Conservation (phyloP, 2,329 filamentous ascomycete genomes). For the Furcasterigmium furcatum region DNA sequence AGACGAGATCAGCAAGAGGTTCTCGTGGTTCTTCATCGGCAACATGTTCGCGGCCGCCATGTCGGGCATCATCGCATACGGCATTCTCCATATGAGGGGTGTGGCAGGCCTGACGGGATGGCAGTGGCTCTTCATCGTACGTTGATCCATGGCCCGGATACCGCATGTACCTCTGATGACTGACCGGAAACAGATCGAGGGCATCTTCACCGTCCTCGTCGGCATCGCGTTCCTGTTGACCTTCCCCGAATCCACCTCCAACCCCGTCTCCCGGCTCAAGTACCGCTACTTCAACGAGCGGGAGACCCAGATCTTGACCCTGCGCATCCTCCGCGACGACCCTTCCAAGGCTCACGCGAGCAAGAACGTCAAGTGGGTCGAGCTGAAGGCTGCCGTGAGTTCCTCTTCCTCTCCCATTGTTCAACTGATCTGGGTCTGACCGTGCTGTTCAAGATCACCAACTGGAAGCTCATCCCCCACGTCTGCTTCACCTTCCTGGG, state of each 20-base stretch:
- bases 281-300: conserved; percentile 26
- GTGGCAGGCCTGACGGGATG: conserved; percentile 22
- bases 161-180: too few relatives aligned
- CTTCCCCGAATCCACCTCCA: conserved; percentile 22
- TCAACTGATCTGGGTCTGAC: not conserved
- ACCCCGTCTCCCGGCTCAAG: conserved; percentile 23
- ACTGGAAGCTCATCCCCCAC: conserved; percentile 31
- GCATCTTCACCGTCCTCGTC: conserved; percentile 29
- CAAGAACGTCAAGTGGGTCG: conserved; percentile 23
- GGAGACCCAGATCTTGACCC: conserved; percentile 27
- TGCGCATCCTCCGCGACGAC: conserved; percentile 28
- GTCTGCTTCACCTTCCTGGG: conserved; percentile 23
- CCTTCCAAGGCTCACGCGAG: conserved; percentile 27
- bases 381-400: conserved; percentile 28
- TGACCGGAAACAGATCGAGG: conserved; percentile 22
- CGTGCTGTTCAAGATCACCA: conserved; percentile 25
- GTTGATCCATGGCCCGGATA: not conserved
- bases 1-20: conserved; percentile 40
- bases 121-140: conserved; percentile 28
- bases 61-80: conserved; percentile 38
- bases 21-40: conserved; percentile 42
- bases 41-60: conserved; percentile 36
- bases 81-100: conserved; percentile 30
- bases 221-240: conserved; percentile 24
- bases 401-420: not conserved